Evolutionary conservation across 352 stramenopile species (phyloP).

Genomic region (Globisporangium emineosum): DNA sequence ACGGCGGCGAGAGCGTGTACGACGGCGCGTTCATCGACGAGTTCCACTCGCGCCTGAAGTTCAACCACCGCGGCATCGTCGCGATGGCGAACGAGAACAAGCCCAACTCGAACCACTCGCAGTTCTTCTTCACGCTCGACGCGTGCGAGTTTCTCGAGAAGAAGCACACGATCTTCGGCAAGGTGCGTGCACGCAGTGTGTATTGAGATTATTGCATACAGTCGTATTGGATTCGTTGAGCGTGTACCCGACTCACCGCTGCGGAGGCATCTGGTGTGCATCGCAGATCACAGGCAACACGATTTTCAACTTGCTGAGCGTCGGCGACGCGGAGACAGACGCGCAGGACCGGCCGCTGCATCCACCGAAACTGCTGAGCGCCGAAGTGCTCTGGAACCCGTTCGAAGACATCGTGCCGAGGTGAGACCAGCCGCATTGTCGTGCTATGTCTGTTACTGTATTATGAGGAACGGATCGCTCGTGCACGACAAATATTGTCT

Average conservation of each 20-base stretch:
- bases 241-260: background rate
- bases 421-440: slow-evolving; percentile 16
- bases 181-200: slow-evolving; percentile 24
- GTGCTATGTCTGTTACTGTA: background rate
- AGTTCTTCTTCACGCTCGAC: slow-evolving; percentile 99
- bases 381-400: slow-evolving; percentile 93
- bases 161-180: slow-evolving; percentile 95
- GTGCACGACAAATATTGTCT: background rate
- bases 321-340: slow-evolving; percentile 87
- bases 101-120: slow-evolving; percentile 85
- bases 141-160: slow-evolving; percentile 92
- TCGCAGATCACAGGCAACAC: slow-evolving; percentile 93
- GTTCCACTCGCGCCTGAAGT: slow-evolving; percentile 92
- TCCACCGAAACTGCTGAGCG: slow-evolving; percentile 71
- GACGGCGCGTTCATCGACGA: slow-evolving; percentile 87
- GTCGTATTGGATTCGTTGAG: background rate
- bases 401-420: slow-evolving; percentile 93
- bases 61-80: slow-evolving; percentile 95
- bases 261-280: background rate
- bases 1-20: slow-evolving; percentile 81
- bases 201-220: background rate
- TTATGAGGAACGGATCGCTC: background rate
- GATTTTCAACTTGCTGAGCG: slow-evolving; percentile 96
- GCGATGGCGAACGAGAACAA: slow-evolving; percentile 92
- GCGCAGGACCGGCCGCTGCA: slow-evolving; percentile 75